Conservation (phyloP, 768 basidiomycete species). For the Auricularia cornea region DNA sequence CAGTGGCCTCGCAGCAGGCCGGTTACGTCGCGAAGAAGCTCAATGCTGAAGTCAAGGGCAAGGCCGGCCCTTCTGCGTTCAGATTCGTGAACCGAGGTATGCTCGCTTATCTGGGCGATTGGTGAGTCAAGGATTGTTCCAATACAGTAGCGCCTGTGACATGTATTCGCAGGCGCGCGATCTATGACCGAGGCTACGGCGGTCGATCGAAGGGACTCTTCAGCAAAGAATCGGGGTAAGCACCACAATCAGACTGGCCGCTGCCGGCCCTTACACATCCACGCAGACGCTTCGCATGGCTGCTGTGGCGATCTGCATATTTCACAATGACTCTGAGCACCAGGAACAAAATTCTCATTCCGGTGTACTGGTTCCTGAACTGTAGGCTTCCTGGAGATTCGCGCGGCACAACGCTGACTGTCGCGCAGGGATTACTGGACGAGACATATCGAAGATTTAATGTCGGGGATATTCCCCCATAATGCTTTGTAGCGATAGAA, state of each 20-base stretch:
- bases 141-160: not conserved
- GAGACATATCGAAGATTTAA: constrained; percentile 29
- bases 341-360: constrained; percentile 45
- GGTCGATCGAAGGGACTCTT: constrained; percentile 28
- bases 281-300: constrained; percentile 51
- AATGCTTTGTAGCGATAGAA: not conserved
- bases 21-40: constrained; percentile 57
- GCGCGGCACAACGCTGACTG: constrained; percentile 6
- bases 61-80: constrained; percentile 43
- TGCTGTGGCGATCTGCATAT: constrained; percentile 75
- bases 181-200: constrained; percentile 57
- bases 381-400: constrained; percentile 33
- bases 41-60: constrained; percentile 51
- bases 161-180: constrained; percentile 46
- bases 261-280: too few species aligned
- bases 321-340: constrained; percentile 67
- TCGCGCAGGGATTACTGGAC: constrained; percentile 61
- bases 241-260: too few species aligned
- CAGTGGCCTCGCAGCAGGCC: constrained; percentile 73
- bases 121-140: constrained; percentile 35
- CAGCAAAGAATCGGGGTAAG: constrained; percentile 47
- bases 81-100: constrained; percentile 65
- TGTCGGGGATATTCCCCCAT: not conserved
- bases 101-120: constrained; percentile 73
- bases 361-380: constrained; percentile 37